phyloP scores from a whole-genome alignment of 2,329 filamentous ascomycete species.

The Penicillium sp. region DNA sequence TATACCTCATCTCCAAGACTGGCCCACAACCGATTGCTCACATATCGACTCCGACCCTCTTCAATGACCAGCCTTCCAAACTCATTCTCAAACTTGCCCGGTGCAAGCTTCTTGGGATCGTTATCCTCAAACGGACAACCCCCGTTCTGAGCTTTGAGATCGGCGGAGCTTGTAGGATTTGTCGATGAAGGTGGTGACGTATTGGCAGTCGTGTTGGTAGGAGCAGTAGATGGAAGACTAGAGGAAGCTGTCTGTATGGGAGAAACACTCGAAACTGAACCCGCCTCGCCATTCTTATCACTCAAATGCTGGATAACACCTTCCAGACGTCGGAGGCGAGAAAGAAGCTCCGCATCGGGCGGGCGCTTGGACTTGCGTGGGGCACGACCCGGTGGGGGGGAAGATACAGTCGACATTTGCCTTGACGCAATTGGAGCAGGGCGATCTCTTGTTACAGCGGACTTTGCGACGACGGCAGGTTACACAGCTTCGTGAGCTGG shows the following conservation, averaged over 20 bases:
- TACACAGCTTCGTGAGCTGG: constrained; percentile 45
- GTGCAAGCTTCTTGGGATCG: constrained; percentile 23
- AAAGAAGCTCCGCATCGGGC: constrained; percentile 59
- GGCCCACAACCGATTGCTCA: constrained; percentile 63
- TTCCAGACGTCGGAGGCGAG: constrained; percentile 58
- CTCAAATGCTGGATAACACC: constrained; percentile 61
- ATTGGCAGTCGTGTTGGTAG: neutral
- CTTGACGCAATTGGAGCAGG: constrained; percentile 50
- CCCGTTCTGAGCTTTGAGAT: neutral
- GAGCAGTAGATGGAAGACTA: neutral
- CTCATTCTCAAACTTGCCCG: constrained; percentile 30
- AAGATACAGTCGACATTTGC: constrained; percentile 61
- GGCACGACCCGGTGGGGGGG: constrained; percentile 59
- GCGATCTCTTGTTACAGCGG: constrained; percentile 49
- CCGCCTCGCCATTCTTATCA: constrained; percentile 38
- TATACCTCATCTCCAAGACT: constrained; percentile 59
- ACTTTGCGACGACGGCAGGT: constrained; percentile 51
- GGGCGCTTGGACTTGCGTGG: constrained; percentile 59
- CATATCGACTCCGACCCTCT: constrained; percentile 60
- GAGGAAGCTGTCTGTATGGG: constrained; percentile 10
- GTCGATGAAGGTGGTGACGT: constrained; percentile 10
- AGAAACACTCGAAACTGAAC: constrained; percentile 15
- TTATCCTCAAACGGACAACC: constrained; percentile 23
- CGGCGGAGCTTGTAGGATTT: neutral
- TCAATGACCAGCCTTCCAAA: constrained; percentile 61